These are phyloP conservation scores for Phytophthora crassamura DNA, from an alignment of 352 stramenopile species.

Conservation along the genomic window DNA sequence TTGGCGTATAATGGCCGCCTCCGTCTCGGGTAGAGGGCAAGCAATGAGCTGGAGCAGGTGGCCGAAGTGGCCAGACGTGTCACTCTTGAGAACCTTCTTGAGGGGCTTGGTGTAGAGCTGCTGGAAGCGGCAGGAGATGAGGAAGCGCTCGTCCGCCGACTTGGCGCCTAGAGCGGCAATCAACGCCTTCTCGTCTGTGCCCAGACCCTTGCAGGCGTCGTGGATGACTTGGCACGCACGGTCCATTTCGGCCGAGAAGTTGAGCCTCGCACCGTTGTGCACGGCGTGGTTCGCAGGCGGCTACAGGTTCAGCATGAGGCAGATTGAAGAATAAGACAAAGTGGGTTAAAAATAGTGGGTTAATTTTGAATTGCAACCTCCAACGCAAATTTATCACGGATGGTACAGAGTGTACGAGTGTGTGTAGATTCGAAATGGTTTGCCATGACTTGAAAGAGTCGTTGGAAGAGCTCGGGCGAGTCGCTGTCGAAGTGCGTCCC, in stretches of 20 bases:
- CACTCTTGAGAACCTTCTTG: constrained; percentile 55
- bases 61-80: constrained; percentile 57
- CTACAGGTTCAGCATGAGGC: constrained; percentile 65
- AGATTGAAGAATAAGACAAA: no score
- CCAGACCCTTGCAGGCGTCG: constrained; percentile 54
- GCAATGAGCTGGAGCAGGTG: constrained; percentile 55
- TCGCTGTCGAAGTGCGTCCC: constrained; percentile 70
- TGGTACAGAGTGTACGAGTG: no score
- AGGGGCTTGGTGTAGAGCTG: constrained; percentile 57
- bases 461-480: constrained; percentile 58
- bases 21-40: constrained; percentile 53
- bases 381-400: no score
- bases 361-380: no score
- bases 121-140: constrained; percentile 63
- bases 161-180: constrained; percentile 54
- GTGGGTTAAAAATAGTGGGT: no score
- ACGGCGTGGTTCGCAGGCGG: constrained; percentile 56
- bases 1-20: constrained; percentile 55
- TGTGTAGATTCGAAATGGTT: constrained; percentile 44
- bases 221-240: constrained; percentile 52
- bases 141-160: constrained; percentile 52
- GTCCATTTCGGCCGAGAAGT: constrained; percentile 50
- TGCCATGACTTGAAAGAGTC: constrained; percentile 65
- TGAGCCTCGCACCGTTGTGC: constrained; percentile 44
- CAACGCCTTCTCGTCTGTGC: constrained; percentile 55